Evolutionary conservation across 352 stramenopile genomes (phyloP), one percentile per base, ranked within the genome.

Genomic region (Phytophthora syringae): DNA sequence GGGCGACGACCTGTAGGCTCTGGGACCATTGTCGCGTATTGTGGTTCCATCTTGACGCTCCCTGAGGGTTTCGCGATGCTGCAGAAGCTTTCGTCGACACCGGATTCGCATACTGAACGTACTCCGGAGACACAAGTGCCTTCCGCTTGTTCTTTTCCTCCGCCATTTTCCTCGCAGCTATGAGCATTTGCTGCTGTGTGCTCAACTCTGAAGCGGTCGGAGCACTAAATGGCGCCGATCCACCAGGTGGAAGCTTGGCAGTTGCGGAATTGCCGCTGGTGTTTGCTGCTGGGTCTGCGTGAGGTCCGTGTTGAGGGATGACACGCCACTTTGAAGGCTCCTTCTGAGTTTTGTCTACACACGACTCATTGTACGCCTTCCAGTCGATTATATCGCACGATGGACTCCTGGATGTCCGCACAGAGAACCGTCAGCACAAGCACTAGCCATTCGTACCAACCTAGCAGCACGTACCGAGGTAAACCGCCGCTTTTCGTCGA

Each of bases 91-190:
- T 22, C 50, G 43, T 42, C 30, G 52, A 59, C 20, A 68, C 40
- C 7, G 56, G 50, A 22, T 65, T 82, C 5, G 67, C 79, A 53
- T 93, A 94, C 49, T 94, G 86, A 16, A 92, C 84, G 30, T 92
- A 94, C 60, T 94, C 86, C 13, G 86, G 86, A 22, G 86, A 94
- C 43, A 94, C 82, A 24, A 94, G 74, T 42, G 84, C 84, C 58
- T 92, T 92, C 20, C 86, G 84, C 67, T 94, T 94, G 72, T 88
- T 92, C 45, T 88, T 90, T 24, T 94, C 86, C 21, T 90, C 81
- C 0, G 73, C 63, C 56, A 84, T 64, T 18, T 76, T 82, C 45
- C 70, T 77, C 9, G 73, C 72, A 20, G 77, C 54, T 25, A 81
- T 50, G 13, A 82, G 64, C 52, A 72, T 68, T 45, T 89, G 80